These are phyloP conservation scores for Sarocladium brachiariae DNA, from an alignment of 2,329 filamentous ascomycete genomes.

Conservation along the genomic window DNA sequence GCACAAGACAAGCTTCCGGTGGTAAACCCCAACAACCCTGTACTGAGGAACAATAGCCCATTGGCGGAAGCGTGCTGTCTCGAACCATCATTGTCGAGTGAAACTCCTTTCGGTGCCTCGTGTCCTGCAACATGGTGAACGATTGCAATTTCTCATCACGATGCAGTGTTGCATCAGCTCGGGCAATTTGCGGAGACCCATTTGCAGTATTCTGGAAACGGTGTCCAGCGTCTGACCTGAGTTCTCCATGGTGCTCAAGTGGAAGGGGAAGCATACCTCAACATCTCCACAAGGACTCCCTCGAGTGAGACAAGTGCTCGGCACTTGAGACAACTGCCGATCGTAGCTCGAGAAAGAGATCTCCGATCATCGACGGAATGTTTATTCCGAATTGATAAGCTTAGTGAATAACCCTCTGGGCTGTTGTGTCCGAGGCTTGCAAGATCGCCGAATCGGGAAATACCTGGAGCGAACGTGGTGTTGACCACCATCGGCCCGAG, in stretches of 20 bases:
- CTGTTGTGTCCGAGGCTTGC: not conserved
- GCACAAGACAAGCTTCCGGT: too few relatives aligned
- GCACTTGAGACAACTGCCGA: constrained; percentile 1
- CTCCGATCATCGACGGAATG: not conserved
- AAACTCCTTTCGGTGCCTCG: not conserved
- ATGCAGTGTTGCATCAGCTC: not conserved
- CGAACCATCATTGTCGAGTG: too few relatives aligned
- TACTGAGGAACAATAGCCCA: not conserved
- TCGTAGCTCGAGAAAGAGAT: not conserved
- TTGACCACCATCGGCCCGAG: not conserved
- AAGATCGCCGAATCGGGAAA: not conserved
- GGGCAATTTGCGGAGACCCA: not conserved
- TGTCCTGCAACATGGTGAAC: not conserved
- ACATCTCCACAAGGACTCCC: not conserved
- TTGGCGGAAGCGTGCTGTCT: not conserved
- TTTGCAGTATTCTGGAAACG: too few relatives aligned
- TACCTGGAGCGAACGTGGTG: not conserved
- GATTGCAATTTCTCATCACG: not conserved
- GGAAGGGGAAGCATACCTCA: not conserved
- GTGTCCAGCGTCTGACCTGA: too few relatives aligned
- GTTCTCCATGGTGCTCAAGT: too few relatives aligned
- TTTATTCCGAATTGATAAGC: not conserved
- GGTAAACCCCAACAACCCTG: too few relatives aligned
- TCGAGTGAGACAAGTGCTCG: not conserved
- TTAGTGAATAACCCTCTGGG: too few relatives aligned